phyloP scores from a whole-genome alignment of 1,139 yeast species.

The Debaryomyces sp. region DNA sequence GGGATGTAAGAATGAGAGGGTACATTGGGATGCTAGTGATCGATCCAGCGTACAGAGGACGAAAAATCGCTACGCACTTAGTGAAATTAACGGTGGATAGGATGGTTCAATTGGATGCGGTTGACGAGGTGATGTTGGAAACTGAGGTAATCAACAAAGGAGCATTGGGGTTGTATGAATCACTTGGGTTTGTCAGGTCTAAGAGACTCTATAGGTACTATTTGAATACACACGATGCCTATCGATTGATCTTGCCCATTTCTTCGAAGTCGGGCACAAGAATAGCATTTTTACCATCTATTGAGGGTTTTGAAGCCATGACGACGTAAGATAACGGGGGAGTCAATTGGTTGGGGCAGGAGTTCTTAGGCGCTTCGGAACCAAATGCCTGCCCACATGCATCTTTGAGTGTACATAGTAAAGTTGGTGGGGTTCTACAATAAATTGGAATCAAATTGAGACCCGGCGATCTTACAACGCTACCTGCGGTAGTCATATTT shows the following conservation, averaged over 20 bases:
- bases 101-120: slow-evolving; percentile 59
- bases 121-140: slow-evolving; percentile 89
- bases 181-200: slow-evolving; percentile 81
- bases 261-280: slow-evolving; percentile 31
- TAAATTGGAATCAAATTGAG: not conserved
- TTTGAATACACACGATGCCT: slow-evolving; percentile 91
- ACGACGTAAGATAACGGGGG: not conserved
- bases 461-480: not conserved
- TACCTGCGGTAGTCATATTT: not conserved
- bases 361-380: not conserved
- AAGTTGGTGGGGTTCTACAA: not conserved
- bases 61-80: slow-evolving; percentile 77
- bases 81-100: slow-evolving; percentile 65
- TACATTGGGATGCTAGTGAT: slow-evolving; percentile 97
- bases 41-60: slow-evolving; percentile 66
- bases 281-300: slow-evolving; percentile 33
- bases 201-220: slow-evolving; percentile 86
- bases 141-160: slow-evolving; percentile 83
- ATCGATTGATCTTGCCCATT: slow-evolving; percentile 60
- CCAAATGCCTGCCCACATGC: not conserved
- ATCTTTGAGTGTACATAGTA: not conserved
- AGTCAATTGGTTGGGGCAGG: not conserved
- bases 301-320: slow-evolving; percentile 5
- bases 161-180: slow-evolving; percentile 80
- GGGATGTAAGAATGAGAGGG: slow-evolving; percentile 73